Percentiles rank a stretch among this genome's conserved stretches.
phyloP scores from a whole-genome alignment of 2,329 filamentous ascomycete species.

The Fusarium euwallaceae region DNA sequence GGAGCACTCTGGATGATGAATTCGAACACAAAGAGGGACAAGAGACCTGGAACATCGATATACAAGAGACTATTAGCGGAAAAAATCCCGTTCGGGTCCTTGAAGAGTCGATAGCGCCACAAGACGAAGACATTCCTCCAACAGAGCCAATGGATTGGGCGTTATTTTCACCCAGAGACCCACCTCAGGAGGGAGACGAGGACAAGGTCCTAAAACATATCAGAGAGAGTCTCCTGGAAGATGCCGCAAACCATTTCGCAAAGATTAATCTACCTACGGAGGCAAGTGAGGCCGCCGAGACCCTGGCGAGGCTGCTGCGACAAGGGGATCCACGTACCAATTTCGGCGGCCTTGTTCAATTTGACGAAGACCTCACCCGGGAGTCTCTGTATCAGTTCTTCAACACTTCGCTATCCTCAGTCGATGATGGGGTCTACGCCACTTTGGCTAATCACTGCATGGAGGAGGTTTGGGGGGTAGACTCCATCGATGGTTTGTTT shows the following conservation, averaged over 20 bases:
- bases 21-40: not conserved
- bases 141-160: not conserved
- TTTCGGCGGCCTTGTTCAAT: not conserved
- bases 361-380: not conserved
- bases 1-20: not conserved
- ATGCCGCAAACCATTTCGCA: not conserved
- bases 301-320: rapidly evolving
- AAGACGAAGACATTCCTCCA: not conserved
- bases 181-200: not conserved
- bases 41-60: not conserved
- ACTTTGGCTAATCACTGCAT: not conserved
- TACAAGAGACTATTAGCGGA: no score
- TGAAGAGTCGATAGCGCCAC: not conserved
- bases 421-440: not conserved
- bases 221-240: not conserved
- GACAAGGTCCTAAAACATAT: not conserved
- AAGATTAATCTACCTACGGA: rapidly evolving
- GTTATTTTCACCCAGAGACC: not conserved
- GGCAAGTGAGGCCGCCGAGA: not conserved
- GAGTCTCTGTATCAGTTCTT: not conserved
- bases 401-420: not conserved
- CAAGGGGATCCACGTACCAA: rapidly evolving
- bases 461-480: not conserved
- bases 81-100: not conserved
- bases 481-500: no score